Conservation (phyloP, 805 yeast genomes). For the Candida maesae region DNA sequence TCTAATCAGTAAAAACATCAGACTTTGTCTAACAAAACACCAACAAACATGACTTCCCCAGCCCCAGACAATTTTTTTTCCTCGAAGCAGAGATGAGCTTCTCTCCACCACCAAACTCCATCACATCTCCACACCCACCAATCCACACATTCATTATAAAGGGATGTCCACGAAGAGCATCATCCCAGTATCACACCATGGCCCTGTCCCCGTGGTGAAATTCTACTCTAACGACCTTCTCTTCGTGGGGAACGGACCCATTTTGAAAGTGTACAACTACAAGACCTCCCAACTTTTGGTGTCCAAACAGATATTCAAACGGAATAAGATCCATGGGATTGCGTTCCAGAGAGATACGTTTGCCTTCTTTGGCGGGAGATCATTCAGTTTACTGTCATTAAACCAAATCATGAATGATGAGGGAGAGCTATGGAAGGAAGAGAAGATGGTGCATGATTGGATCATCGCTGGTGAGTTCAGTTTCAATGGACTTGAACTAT, state of each 20-base stretch:
- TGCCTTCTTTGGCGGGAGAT: slow-evolving; percentile 68
- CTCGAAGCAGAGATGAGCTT: too few relatives aligned
- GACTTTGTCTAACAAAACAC: too few relatives aligned
- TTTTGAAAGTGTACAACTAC: slow-evolving; percentile 50
- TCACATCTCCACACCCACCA: too few relatives aligned
- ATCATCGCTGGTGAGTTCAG: slow-evolving; percentile 58
- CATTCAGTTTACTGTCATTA: slow-evolving; percentile 45
- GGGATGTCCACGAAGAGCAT: background rate
- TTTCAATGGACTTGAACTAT: slow-evolving; percentile 34
- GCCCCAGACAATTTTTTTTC: too few relatives aligned
- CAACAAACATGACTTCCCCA: too few relatives aligned
- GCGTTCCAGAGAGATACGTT: slow-evolving; percentile 34
- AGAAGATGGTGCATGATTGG: slow-evolving; percentile 73
- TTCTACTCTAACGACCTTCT: slow-evolving; percentile 33
- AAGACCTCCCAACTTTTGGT: slow-evolving; percentile 34
- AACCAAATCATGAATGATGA: slow-evolving; percentile 29
- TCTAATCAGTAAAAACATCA: too few relatives aligned
- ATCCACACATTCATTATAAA: too few relatives aligned
- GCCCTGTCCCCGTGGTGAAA: slow-evolving; percentile 15
- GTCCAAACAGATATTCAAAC: slow-evolving; percentile 48
- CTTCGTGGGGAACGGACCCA: slow-evolving; percentile 71
- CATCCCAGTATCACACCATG: slow-evolving; percentile 17
- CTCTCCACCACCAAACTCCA: too few relatives aligned
- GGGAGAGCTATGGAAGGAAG: slow-evolving; percentile 28
- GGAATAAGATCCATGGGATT: slow-evolving; percentile 84